Base-by-base conservation (phyloP, 169 alveolate genomes). In the Plasmodium adleri region DNA sequence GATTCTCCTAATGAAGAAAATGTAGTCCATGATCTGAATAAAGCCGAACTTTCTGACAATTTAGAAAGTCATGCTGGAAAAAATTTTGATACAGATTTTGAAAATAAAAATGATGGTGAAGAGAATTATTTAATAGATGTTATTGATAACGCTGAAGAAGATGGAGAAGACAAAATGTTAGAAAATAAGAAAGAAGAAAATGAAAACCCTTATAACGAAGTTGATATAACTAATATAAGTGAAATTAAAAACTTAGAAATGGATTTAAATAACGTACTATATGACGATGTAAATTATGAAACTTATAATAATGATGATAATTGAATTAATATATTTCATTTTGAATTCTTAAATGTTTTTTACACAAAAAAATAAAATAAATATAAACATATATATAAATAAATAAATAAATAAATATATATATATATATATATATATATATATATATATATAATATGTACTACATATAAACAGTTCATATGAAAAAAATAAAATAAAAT, bases 251-350 rank as follows among this genome's bases (percentile, higher is more conserved):
- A 54, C 62, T 17, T 78, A 6, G 80, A 78, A 24, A 78, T 78
- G 76, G 89, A 78, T 59, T 32, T 64, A n/a, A 52, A 52, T 59
- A 78, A 78, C 47, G 89, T 78, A 22, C 76, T 78, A n/a, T 78
- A 78, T 32, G 89, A 78, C 1, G 89, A 78, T 58, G 43, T 67
- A 20, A 78, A 63, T 60, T 78, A 78, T 43, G 78, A 78, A 26
- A 78, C 66, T 6, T 78, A 78, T 60, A 66, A 78, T 60, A 78
- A 78, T 66, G 89, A 78, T 12, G 89, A 78, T 39, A 64, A 15
- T 58, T 78, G 60, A 20, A 62, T 39, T 39, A 39, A 39, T 39
- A 39, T 22, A 62, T 26, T 26, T 12, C 4, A 22, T 3, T 22
- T 24, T 9, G 28, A 63, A 20, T 63, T 63, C 47, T 24, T 28